A percentile compares a stretch with the other conserved stretches of the same genome.
phyloP scores from a whole-genome alignment of 2,329 filamentous ascomycete genomes.

The Ophiocordyceps polyrhachis-furcata region DNA sequence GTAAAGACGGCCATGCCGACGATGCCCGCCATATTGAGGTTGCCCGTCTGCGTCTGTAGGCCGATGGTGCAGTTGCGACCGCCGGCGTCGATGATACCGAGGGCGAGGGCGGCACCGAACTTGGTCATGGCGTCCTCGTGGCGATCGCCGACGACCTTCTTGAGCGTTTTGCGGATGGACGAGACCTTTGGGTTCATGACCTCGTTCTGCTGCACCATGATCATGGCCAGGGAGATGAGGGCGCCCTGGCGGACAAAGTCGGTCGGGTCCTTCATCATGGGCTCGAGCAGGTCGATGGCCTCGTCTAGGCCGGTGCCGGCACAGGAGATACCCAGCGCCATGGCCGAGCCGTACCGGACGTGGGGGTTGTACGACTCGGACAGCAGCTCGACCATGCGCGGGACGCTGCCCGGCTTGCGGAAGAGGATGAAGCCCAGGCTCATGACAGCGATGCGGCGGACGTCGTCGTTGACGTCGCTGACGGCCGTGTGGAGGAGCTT shows the following conservation, averaged over 20 bases:
- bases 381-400: constrained; percentile 94
- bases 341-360: constrained; percentile 90
- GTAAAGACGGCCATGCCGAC: constrained; percentile 97
- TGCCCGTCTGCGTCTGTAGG: constrained; percentile 91
- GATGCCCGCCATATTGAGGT: constrained; percentile 95
- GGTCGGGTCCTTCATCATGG: constrained; percentile 98
- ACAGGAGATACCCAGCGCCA: constrained; percentile 96
- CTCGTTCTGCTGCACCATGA: constrained; percentile 98
- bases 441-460: constrained; percentile 90
- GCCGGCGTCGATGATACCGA: constrained; percentile 95
- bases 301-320: constrained; percentile 91
- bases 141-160: constrained; percentile 84
- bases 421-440: constrained; percentile 96
- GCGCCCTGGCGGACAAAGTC: constrained; percentile 97
- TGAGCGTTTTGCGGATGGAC: constrained; percentile 75
- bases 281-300: constrained; percentile 88
- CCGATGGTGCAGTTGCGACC: constrained; percentile 97
- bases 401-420: constrained; percentile 90
- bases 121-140: constrained; percentile 99
- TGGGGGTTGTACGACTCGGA: constrained; percentile 98
- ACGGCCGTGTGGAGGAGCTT: constrained; percentile 91
- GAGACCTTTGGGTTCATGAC: constrained; percentile 95
- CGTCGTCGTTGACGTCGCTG: constrained; percentile 95
- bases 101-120: constrained; percentile 81
- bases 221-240: constrained; percentile 87